These are phyloP conservation scores for Trichomonas gallinae DNA, from an alignment of 208 protist genomes.

Conservation along the genomic window DNA sequence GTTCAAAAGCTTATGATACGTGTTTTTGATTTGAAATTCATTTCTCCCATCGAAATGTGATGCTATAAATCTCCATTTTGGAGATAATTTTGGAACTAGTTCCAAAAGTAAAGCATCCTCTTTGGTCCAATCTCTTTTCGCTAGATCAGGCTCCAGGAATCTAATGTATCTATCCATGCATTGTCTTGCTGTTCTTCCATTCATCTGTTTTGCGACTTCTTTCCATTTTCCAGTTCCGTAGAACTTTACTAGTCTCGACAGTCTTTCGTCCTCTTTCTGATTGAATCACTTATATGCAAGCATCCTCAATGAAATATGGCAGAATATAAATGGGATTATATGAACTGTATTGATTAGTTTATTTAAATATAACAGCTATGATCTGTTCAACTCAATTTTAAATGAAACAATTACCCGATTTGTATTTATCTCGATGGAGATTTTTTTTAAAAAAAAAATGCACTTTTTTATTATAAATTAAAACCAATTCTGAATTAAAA, in stretches of 20 bases:
- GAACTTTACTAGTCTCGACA: not conserved
- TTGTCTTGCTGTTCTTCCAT: not conserved
- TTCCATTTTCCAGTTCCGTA: not conserved
- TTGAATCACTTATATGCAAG: not conserved
- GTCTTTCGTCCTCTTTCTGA: not conserved
- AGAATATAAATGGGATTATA: no score
- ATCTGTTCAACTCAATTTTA: no score
- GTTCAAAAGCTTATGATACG: not conserved
- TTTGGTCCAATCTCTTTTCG: not conserved
- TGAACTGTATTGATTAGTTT: no score
- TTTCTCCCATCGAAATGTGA: not conserved
- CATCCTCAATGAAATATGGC: no score
- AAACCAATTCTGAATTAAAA: no score
- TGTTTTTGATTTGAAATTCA: not conserved
- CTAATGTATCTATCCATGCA: not conserved
- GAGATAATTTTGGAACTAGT: not conserved
- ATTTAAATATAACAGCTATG: no score
- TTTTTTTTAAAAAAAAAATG: no score
- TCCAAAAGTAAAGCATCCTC: not conserved
- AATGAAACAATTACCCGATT: no score
- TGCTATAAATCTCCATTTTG: not conserved
- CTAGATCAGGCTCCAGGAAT: not conserved
- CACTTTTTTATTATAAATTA: no score
- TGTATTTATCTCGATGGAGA: no score
- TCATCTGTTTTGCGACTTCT: not conserved